Evolutionary conservation across 2,329 filamentous ascomycete species (phyloP), one percentile per base, ranked within the genome.

Genomic region (Diaporthe sp.): DNA sequence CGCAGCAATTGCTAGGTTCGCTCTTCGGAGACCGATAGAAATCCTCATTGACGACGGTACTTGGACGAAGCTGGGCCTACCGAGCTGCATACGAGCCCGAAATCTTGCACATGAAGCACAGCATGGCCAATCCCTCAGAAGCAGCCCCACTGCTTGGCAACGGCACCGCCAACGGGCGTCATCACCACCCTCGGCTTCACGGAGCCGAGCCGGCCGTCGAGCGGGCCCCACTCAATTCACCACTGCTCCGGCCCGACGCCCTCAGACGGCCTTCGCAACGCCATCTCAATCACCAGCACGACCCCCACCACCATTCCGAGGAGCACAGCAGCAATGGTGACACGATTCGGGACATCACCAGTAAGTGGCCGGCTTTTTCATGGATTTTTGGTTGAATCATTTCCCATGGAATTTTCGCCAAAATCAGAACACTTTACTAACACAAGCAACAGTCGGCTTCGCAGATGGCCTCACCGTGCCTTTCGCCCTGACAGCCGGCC

Each of bases 381-480:
- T 20, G 7, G 5, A 3, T 10, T 28, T 12, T 37, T 9, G 1
- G 5, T 39, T 4, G 9, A 8, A 10, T 42, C 7, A 2, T 49
- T 49, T 22, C 0, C 3, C 7, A 10, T 25, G 20, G n/a, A 15
- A 53, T 8, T 1, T 28, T 0, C 28, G 22, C 4, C 17, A 31
- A 10, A 51, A 7, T 28, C 12, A 25, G 63, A 68, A 25, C 22
- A 17, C 39, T 5, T 15, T 8, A 25, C 47, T 68, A 0, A 53
- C 47, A 39, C 10, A 42, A 10, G 12, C 4, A 8, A 3, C 49
- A 70, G 65, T 96, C 79, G 94, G 94, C 72, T 92, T 95, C 79
- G 92, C 94, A 0, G 94, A 96, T 81, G 94, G 94, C 22, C 88
- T 96, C 79, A 96, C 94, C 0, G 94, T 96, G 0, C 94, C 94